Evolutionary conservation across 345 rosid species (phyloP).

Genomic region (Syzygium grande): DNA sequence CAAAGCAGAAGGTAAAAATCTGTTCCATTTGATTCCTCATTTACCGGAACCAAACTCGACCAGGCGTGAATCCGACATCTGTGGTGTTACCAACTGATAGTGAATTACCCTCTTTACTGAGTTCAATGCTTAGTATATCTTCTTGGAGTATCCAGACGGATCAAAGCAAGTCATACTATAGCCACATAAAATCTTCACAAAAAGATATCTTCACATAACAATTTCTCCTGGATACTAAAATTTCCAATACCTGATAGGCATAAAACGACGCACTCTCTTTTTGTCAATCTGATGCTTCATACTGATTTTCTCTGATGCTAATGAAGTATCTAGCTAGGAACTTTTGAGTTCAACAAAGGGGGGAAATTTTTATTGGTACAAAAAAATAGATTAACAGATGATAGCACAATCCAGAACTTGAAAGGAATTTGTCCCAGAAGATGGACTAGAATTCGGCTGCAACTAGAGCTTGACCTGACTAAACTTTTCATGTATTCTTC

Average conservation of each 20-base stretch:
- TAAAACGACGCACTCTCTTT: background rate
- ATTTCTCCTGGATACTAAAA: background rate
- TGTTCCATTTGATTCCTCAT: background rate
- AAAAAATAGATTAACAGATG: conserved; percentile 3
- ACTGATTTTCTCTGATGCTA: background rate
- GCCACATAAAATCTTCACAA: background rate
- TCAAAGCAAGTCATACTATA: background rate
- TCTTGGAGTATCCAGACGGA: background rate
- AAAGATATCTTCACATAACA: background rate
- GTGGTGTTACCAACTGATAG: background rate
- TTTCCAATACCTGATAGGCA: background rate
- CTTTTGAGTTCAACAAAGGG: background rate
- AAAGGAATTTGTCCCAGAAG: conserved; percentile 1
- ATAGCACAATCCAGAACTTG: conserved; percentile 1
- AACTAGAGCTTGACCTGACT: background rate
- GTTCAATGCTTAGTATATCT: background rate
- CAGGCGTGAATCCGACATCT: background rate
- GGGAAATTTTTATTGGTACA: conserved; percentile 9
- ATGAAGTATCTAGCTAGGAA: background rate
- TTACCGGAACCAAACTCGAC: background rate
- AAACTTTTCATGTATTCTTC: conserved; percentile 18
- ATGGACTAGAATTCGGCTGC: background rate
- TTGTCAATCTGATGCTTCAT: background rate
- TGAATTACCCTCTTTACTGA: background rate
- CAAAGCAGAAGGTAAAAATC: background rate